Base-by-base conservation (phyloP, 31 red algal species). In the Porphyra umbilicalis region DNA sequence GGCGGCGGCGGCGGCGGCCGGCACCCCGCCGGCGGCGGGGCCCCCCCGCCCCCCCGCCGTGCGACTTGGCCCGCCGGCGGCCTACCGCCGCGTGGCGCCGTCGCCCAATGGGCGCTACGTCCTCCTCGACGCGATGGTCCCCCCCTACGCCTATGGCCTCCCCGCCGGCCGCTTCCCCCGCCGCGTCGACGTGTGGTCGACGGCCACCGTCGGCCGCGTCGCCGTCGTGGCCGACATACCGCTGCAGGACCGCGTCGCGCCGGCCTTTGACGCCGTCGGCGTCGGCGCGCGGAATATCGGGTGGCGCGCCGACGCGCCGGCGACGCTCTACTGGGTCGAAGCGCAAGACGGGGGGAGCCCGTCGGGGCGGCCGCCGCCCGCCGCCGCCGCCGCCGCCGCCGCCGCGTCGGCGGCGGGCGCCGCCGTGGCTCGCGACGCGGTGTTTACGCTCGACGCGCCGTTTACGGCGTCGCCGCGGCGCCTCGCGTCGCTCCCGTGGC, bases 261-360 rank as follows among this genome's bases (percentile, higher is more conserved):
- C 92, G 16, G 89, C 89, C 9, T 94, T 94, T 76, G 92, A 98
- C 83, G 95, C 83, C 0, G 86, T 95, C 9, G 83, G 88, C 77
- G 87, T 88, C 38, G 92, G 86, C 25, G 93, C 96, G 13, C 83
- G 96, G 11, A 84, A 81, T 35, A 91, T 98, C 74, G 90, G 91
- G 39, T 98, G 96, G 96, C 82, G 96, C 81, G 38, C 88, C 20
- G 90, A 97, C 82, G 92, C 85, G 13, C 77, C 77, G 29, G 81
- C 86, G 6, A 95, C 93, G 32, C 79, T 98, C 36, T 90, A 88
- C 67, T 98, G 92, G 92, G 96, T 92, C 34, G 90, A 98, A 79
- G 92, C 96, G n/a, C 93, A 91, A 35, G 96, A 98, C 80, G 89
- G 89, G 29, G 96, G 92, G 16, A 87, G 95, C 78, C 96, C 96